phyloP scores from a whole-genome alignment of 1,139 yeast species.

The Hemisphaericaspora lyxosophila region DNA sequence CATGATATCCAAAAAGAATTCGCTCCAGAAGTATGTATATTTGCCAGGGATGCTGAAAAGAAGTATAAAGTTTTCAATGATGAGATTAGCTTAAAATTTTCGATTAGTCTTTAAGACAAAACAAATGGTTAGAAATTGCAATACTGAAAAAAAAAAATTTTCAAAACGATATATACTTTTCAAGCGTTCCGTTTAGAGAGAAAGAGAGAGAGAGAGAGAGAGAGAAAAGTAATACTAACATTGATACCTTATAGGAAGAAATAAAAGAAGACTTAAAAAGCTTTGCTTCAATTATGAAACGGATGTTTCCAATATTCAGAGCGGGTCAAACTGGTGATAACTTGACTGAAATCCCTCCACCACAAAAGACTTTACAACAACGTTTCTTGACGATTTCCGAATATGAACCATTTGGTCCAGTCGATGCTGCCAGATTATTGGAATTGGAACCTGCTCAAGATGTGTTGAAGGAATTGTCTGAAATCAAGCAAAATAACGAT shows the following conservation, averaged over 20 bases:
- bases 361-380: constrained; percentile 78
- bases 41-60: background rate
- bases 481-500: constrained; percentile 41
- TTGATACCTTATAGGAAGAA: constrained; percentile 38
- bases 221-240: constrained; percentile 16
- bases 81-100: constrained; percentile 29
- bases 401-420: constrained; percentile 94
- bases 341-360: constrained; percentile 91
- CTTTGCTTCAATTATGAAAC: constrained; percentile 63
- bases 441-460: constrained; percentile 83
- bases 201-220: too few relatives aligned
- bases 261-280: constrained; percentile 51
- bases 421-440: constrained; percentile 88
- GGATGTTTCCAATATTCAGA: constrained; percentile 76
- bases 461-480: constrained; percentile 66
- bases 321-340: constrained; percentile 56
- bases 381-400: constrained; percentile 89
- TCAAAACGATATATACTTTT: background rate
- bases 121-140: constrained; percentile 51
- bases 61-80: constrained; percentile 14
- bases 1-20: constrained; percentile 62
- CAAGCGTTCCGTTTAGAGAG: too few relatives aligned
- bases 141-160: constrained; percentile 23
- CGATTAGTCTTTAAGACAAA: constrained; percentile 85
- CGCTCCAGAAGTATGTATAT: constrained; percentile 60